These are phyloP conservation scores for Dioszegia aurantiaca DNA, from an alignment of 768 basidiomycete genomes.

Conservation along the genomic window DNA sequence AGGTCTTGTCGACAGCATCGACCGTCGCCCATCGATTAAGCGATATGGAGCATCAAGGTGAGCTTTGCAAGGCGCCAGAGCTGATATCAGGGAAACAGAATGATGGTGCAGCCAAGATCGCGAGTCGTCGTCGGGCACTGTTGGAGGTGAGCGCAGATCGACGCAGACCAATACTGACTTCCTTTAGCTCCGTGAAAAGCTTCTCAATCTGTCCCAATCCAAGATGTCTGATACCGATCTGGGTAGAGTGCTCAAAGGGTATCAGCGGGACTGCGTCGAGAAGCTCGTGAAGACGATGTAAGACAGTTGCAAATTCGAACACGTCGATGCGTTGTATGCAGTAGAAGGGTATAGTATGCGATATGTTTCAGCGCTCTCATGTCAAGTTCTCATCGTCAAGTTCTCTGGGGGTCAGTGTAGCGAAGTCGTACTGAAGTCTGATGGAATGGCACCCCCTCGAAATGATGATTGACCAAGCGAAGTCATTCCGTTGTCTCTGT, in stretches of 20 bases:
- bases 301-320: not conserved
- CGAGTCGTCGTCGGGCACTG: constrained; percentile 1
- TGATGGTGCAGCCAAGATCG: constrained; percentile 10
- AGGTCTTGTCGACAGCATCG: constrained; percentile 65
- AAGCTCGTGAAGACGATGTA: constrained; percentile 6
- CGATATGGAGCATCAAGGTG: constrained; percentile 60
- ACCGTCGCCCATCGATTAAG: constrained; percentile 63
- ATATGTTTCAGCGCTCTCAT: too few species aligned
- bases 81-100: constrained; percentile 14
- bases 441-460: too few species aligned
- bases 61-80: not conserved
- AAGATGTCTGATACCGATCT: constrained; percentile 4
- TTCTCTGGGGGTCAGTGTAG: too few species aligned
- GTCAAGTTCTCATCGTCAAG: too few species aligned
- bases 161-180: not conserved
- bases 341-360: not conserved
- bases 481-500: too few species aligned
- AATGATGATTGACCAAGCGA: too few species aligned
- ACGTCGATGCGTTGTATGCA: not conserved
- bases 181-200: constrained; percentile 1
- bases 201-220: not conserved
- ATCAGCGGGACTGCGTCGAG: constrained; percentile 8
- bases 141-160: constrained; percentile 1
- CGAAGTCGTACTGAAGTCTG: too few species aligned
- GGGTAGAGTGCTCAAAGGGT: constrained; percentile 1